Evolutionary conservation across 345 rosid species (phyloP).

Genomic region (Hypericum androsaemum): DNA sequence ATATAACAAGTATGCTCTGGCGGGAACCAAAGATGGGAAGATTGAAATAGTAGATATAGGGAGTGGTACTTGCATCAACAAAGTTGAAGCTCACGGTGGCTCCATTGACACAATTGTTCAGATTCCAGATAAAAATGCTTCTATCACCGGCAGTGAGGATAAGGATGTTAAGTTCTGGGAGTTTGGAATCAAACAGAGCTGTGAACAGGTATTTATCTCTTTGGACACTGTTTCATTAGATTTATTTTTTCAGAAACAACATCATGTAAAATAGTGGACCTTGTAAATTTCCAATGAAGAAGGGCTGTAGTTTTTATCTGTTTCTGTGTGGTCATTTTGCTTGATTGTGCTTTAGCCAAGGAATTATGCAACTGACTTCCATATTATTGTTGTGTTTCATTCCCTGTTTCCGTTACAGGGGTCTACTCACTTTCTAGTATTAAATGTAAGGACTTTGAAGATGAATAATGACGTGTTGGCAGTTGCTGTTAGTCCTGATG

Average conservation of each 20-base stretch:
- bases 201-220: slow-evolving; percentile 41
- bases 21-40: slow-evolving; percentile 86
- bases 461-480: slow-evolving; percentile 91
- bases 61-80: slow-evolving; percentile 64
- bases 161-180: slow-evolving; percentile 92
- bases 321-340: too few relatives aligned
- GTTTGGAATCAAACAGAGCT: slow-evolving; percentile 53
- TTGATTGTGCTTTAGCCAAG: too few relatives aligned
- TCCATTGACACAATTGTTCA: slow-evolving; percentile 57
- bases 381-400: background rate
- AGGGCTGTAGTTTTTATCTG: too few relatives aligned
- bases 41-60: slow-evolving; percentile 82
- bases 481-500: slow-evolving; percentile 81
- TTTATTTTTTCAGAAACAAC: too few relatives aligned
- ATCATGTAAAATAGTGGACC: too few relatives aligned
- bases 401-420: slow-evolving; percentile 41
- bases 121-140: slow-evolving; percentile 68
- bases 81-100: slow-evolving; percentile 85
- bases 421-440: slow-evolving; percentile 48
- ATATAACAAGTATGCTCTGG: slow-evolving; percentile 64
- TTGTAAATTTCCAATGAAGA: too few relatives aligned
- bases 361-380: too few relatives aligned
- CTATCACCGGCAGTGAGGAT: slow-evolving; percentile 94
- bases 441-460: slow-evolving; percentile 67
- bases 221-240: background rate